Evolutionary conservation across 306 rosid genomes (phyloP), one percentile per base, ranked within the genome.

Genomic region (Medicago ruthenica): DNA sequence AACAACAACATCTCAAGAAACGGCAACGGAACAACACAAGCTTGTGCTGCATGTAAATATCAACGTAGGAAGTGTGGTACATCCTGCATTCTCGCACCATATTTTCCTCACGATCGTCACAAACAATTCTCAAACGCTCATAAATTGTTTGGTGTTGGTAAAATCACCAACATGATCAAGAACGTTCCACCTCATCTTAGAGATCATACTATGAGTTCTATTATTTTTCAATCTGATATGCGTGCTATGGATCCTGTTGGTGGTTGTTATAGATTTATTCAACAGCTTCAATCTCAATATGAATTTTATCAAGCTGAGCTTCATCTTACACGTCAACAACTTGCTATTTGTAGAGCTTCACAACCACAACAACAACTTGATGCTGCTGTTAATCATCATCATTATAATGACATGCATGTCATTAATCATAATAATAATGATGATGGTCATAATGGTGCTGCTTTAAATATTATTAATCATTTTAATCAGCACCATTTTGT

Each of bases 21-120:
- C 40, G 80, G 39, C 4, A 67, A 44, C 82, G 77, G 79, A 73
- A 85, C 70, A 75, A 3, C 74, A 54, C 98, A 90, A 18, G 98
- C 97, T 63, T 94, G 98, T 41, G 96, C 97, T 45, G 95, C 96
- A 0, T 94, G 98, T 42, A 92, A 88, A 9, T 87, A 85, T 83
- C 97, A 88, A 50, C 95, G 97, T 14, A 81, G 88, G 18, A 94
- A 87, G 81, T 94, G 98, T 54, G 88, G 90, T 0, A 77, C 96
- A 0, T 81, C 85, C 57, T 94, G 98, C 76, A 75, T 87, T 50
- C 88, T 94, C 3, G 95, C 98, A 27, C 96, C 98, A 4, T 94
- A 81, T 55, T 94, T 94, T 36, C 95, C 98, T 64, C 95, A 81
- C 82, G 82, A 88, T 68, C 86, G 86, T 24, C 91, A 82, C 10